phyloP scores from a whole-genome alignment of 345 rosid species.

The Combretum micranthum region DNA sequence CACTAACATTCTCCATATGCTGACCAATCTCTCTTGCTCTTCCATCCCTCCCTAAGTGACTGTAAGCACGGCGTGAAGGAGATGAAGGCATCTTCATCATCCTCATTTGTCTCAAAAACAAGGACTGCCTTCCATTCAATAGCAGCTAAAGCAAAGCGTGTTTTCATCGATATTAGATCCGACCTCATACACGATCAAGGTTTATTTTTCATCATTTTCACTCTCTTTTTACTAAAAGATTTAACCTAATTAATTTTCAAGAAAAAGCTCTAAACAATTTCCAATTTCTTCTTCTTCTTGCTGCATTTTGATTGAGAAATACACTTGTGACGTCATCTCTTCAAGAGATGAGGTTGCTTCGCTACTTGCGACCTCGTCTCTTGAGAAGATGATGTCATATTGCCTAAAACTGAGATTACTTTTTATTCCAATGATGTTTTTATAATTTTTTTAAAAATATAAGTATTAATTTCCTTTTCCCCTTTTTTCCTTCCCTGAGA shows the following conservation, averaged over 20 bases:
- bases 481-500: too few species aligned
- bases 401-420: too few species aligned
- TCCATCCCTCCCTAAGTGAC: background rate
- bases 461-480: too few species aligned
- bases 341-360: too few species aligned
- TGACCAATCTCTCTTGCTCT: background rate
- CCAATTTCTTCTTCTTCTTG: background rate
- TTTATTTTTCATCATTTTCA: conserved; percentile 12
- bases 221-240: conserved; percentile 2
- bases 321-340: too few species aligned
- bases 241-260: background rate
- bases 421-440: too few species aligned
- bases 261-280: too few species aligned
- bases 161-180: conserved; percentile 61
- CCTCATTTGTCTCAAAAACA: conserved; percentile 85
- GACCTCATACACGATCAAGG: conserved; percentile 87
- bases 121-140: conserved; percentile 89
- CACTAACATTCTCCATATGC: too few species aligned
- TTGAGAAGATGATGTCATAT: too few species aligned
- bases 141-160: conserved; percentile 98
- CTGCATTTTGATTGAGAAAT: background rate
- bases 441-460: too few species aligned
- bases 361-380: too few species aligned
- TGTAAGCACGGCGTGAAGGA: background rate
- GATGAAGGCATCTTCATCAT: conserved; percentile 19